Conservation (phyloP, 1,284 basidiomycete genomes). For the Leucoagaricus sp. region DNA sequence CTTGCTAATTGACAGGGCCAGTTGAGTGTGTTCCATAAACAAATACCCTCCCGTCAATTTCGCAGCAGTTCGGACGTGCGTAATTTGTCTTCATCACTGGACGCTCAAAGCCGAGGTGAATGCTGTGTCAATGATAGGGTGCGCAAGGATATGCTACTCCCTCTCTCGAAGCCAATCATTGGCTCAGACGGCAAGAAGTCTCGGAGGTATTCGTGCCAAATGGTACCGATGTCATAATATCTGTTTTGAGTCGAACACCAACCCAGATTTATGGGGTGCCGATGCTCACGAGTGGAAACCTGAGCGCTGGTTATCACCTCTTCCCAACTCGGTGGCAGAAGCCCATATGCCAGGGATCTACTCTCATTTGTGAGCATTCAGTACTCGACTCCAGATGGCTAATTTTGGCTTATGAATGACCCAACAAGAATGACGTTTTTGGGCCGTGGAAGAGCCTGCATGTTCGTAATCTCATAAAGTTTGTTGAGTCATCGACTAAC, state of each 20-base stretch:
- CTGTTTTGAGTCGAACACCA: conserved; percentile 37
- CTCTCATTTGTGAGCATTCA: conserved; percentile 28
- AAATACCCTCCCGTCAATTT: conserved; percentile 32
- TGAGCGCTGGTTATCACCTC: conserved; percentile 37
- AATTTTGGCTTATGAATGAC: background rate
- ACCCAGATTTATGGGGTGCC: conserved; percentile 29
- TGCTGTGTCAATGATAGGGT: conserved; percentile 5
- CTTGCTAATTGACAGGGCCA: background rate
- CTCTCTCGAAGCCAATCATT: conserved; percentile 23
- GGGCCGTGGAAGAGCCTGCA: conserved; percentile 44
- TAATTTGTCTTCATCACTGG: background rate
- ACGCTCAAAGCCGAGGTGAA: background rate
- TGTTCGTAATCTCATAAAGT: conserved; percentile 19
- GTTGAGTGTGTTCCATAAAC: background rate
- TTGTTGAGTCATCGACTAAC: background rate
- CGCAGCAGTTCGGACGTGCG: conserved; percentile 26
- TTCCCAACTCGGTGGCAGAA: conserved; percentile 25
- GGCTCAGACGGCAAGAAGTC: conserved; percentile 23
- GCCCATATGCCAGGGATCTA: conserved; percentile 36
- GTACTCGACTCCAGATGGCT: background rate
- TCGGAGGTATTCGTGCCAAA: conserved; percentile 25
- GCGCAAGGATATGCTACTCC: conserved; percentile 22
- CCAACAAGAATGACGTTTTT: conserved; percentile 42
- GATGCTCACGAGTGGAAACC: conserved; percentile 33
- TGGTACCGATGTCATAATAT: conserved; percentile 36